These are phyloP conservation scores for Arthrinium phaeospermum DNA, from an alignment of 2,329 filamentous ascomycete genomes.

Conservation along the genomic window DNA sequence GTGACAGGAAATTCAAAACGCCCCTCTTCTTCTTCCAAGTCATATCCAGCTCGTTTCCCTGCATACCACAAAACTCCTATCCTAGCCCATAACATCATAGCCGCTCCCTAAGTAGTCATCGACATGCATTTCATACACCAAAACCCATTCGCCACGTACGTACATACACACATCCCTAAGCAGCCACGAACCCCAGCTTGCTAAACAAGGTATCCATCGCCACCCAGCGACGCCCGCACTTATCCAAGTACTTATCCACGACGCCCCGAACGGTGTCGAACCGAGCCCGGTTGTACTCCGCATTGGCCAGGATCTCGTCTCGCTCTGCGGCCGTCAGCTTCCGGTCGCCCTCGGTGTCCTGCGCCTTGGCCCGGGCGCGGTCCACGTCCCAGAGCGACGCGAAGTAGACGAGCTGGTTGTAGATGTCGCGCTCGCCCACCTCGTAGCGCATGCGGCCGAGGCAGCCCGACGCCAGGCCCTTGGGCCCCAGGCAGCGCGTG, in stretches of 20 bases:
- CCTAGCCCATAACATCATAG: neutral
- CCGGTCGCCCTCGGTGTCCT: slow-evolving; percentile 40
- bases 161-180: neutral
- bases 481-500: slow-evolving; percentile 84
- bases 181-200: slow-evolving; percentile 54
- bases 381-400: slow-evolving; percentile 88
- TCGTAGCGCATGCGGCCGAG: slow-evolving; percentile 88
- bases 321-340: slow-evolving; percentile 55
- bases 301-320: slow-evolving; percentile 73
- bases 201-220: slow-evolving; percentile 89
- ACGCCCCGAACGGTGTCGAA: slow-evolving; percentile 79
- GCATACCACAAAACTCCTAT: neutral
- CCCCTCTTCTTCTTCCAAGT: neutral
- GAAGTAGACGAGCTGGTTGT: slow-evolving; percentile 94
- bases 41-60: neutral
- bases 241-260: slow-evolving; percentile 84
- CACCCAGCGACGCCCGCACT: slow-evolving; percentile 91
- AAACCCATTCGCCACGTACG: neutral
- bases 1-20: neutral
- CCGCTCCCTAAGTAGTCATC: neutral
- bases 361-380: slow-evolving; percentile 65
- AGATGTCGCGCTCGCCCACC: slow-evolving; percentile 85
- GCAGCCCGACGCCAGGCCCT: slow-evolving; percentile 83
- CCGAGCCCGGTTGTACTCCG: slow-evolving; percentile 79
- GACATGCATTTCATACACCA: neutral